phyloP scores from a whole-genome alignment of 208 protist genomes.

The Acanthamoeba triangularis region DNA sequence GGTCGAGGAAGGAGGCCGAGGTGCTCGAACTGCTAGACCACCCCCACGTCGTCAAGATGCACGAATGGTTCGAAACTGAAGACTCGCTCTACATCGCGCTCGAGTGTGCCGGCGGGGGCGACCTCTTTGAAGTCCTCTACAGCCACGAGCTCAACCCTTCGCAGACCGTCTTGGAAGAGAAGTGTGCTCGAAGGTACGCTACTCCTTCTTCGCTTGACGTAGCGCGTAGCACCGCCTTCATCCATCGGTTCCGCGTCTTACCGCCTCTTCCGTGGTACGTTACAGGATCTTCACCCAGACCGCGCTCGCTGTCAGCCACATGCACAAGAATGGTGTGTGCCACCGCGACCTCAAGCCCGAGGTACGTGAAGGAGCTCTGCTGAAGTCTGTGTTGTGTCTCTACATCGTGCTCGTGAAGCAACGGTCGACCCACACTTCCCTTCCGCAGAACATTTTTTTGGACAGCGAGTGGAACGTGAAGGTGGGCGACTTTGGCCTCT shows the following conservation, averaged over 20 bases:
- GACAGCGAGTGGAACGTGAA: constrained; percentile 53
- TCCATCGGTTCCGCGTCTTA: no score
- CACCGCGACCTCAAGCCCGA: constrained; percentile 48
- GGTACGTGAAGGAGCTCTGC: not conserved
- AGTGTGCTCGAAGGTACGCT: not conserved
- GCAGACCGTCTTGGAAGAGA: constrained; percentile 13
- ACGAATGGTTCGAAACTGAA: not conserved
- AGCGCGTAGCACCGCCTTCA: no score
- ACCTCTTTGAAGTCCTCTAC: constrained; percentile 53
- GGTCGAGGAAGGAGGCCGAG: constrained; percentile 10
- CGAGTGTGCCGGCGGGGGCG: constrained; percentile 1
- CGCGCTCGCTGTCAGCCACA: constrained; percentile 1
- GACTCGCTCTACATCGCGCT: constrained; percentile 10
- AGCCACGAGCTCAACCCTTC: constrained; percentile 16
- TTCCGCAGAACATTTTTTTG: constrained; percentile 31
- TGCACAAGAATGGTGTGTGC: not conserved
- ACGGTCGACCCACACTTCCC: not conserved
- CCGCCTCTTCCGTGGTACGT: no score
- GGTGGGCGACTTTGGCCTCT: constrained; percentile 50
- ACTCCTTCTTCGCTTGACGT: no score
- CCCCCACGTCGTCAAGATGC: constrained; percentile 20
- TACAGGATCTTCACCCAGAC: not conserved
- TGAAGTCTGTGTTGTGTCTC: not conserved
- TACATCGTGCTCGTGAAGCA: not conserved
- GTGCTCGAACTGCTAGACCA: not conserved